Percentiles rank a stretch among this genome's conserved stretches.
phyloP scores from a whole-genome alignment of 306 rosid genomes.

The Gillenia trifoliata region DNA sequence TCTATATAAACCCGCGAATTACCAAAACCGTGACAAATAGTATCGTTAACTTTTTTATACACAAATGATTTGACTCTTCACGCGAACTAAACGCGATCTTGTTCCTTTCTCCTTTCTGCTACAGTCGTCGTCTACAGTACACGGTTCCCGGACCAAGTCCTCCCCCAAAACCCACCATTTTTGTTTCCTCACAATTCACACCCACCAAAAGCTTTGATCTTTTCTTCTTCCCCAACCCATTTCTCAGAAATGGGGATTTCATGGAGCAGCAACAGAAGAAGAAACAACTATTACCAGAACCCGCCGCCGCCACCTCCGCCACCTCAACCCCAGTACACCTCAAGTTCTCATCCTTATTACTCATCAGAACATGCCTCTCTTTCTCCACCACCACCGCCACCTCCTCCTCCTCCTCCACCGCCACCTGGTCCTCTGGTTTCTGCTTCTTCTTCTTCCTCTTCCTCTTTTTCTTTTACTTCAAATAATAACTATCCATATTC shows the following conservation, averaged over 20 bases:
- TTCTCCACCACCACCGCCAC: slow-evolving; percentile 33
- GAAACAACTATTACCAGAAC: slow-evolving; percentile 38
- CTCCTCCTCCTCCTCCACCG: slow-evolving; percentile 12
- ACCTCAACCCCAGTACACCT: slow-evolving; percentile 23
- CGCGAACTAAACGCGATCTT: slow-evolving; percentile 1
- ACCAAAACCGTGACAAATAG: not conserved
- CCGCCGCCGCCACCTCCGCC: slow-evolving; percentile 27
- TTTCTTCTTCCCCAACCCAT: not conserved
- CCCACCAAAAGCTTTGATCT: slow-evolving; percentile 3
- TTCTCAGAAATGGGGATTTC: slow-evolving; percentile 60
- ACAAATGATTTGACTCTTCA: not conserved
- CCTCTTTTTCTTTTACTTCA: not conserved
- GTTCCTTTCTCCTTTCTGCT: not conserved
- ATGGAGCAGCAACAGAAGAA: slow-evolving; percentile 58
- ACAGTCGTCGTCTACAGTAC: not conserved
- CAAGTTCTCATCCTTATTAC: slow-evolving; percentile 29
- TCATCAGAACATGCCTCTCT: slow-evolving; percentile 27
- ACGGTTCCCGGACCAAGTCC: not conserved
- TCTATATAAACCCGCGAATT: not conserved
- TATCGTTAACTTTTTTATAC: no score
- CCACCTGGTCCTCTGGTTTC: not conserved
- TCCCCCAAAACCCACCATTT: not conserved
- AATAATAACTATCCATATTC: not conserved
- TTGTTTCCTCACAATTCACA: not conserved
- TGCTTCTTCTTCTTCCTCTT: not conserved